Percentiles rank a stretch among this genome's conserved stretches.
phyloP scores from a whole-genome alignment of 2,329 filamentous ascomycete genomes.

The Ophiostoma australiae region DNA sequence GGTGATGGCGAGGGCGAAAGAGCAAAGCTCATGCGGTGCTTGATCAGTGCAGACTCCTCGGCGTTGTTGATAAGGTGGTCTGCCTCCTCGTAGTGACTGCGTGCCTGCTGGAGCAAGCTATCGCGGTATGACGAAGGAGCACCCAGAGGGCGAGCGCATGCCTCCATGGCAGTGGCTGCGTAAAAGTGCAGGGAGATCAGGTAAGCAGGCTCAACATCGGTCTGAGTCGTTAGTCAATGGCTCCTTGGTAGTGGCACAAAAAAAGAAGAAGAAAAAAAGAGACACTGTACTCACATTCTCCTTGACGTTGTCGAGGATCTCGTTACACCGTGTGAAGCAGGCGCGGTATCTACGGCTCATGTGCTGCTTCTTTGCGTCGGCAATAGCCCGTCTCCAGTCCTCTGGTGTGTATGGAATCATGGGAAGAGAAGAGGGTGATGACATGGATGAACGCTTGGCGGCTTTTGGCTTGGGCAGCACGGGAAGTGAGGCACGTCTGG shows the following conservation, averaged over 20 bases:
- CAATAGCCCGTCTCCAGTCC: conserved; percentile 50
- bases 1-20: conserved; percentile 32
- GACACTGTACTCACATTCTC: conserved; percentile 39
- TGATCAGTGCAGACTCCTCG: conserved; percentile 37
- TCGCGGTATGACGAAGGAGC: conserved; percentile 44
- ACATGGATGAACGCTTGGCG: conserved; percentile 29
- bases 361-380: conserved; percentile 52
- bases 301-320: conserved; percentile 48
- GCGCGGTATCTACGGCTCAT: conserved; percentile 47
- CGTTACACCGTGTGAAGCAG: conserved; percentile 49
- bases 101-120: conserved; percentile 48
- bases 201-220: conserved; percentile 48
- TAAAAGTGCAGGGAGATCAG: conserved; percentile 58
- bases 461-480: conserved; percentile 22
- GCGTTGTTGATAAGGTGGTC: conserved; percentile 45
- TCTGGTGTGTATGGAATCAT: conserved; percentile 41
- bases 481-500: conserved; percentile 22
- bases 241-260: background rate
- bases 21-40: conserved; percentile 36
- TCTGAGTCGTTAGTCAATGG: background rate
- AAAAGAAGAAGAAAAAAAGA: background rate
- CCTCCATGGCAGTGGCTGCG: conserved; percentile 55
- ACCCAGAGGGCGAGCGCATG: conserved; percentile 48
- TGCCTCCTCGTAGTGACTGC: conserved; percentile 48
- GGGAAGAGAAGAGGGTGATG: conserved; percentile 20